A percentile compares a stretch with the other conserved stretches of the same genome.
These are phyloP conservation scores for Hygrophorus pudorinus DNA, from an alignment of 768 basidiomycete species.

Conservation along the genomic window DNA sequence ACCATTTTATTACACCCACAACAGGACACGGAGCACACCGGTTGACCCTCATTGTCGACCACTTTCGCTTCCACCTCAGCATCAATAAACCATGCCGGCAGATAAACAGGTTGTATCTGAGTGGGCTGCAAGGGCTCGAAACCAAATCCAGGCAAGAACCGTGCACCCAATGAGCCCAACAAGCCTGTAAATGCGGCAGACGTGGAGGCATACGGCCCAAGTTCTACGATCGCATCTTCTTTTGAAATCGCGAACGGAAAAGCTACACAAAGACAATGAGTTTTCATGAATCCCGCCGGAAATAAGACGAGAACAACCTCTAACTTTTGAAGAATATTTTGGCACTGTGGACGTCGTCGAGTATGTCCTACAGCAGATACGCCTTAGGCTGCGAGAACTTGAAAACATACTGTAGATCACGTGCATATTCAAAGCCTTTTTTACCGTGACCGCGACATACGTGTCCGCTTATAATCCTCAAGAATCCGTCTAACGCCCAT, in stretches of 20 bases:
- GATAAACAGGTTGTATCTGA: conserved; percentile 44
- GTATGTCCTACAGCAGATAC: too few relatives aligned
- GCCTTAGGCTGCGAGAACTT: too few relatives aligned
- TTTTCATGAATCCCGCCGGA: not conserved
- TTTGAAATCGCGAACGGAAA: conserved; percentile 41
- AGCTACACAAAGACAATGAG: conserved; percentile 22
- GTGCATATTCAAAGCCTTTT: not conserved
- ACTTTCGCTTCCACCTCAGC: conserved; percentile 37
- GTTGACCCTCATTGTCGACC: conserved; percentile 13
- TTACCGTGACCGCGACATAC: not conserved
- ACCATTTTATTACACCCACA: not conserved
- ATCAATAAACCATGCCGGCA: conserved; percentile 55
- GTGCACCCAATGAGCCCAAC: conserved; percentile 22
- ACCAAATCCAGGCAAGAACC: conserved; percentile 27
- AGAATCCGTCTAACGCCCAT: not conserved
- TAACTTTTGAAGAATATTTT: conserved; percentile 18
- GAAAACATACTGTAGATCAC: not conserved
- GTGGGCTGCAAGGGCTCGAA: conserved; percentile 32
- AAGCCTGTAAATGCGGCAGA: conserved; percentile 15
- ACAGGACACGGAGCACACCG: conserved; percentile 17
- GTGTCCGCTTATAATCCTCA: too few relatives aligned
- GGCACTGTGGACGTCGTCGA: not conserved
- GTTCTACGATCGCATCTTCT: conserved; percentile 30
- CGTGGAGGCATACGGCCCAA: conserved; percentile 24
- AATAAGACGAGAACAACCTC: conserved; percentile 19